Evolutionary conservation across 2,329 filamentous ascomycete genomes (phyloP), one percentile per base, ranked within the genome.

Genomic region (Fusarium sp.): DNA sequence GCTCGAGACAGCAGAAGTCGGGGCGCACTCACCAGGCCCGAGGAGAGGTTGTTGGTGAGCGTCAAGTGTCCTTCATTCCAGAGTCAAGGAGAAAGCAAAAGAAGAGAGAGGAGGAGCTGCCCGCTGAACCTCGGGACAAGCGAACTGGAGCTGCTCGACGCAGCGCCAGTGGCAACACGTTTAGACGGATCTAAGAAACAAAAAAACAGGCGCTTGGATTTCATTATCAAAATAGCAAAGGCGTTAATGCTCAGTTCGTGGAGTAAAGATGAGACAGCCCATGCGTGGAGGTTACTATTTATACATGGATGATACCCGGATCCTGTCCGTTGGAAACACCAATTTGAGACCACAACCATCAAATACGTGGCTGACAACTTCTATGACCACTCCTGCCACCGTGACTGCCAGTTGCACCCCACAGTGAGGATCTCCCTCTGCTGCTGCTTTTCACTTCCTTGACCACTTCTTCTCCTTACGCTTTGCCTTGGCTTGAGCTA

Each of bases 111-210:
- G 76, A 81, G 32, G 75, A 70, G 37, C 49, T 62, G 18, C 70
- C 75, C 38, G 73, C 75, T 25, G 75, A 79, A 32, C 79, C 80
- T 33, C 78, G 79, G 49, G 80, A 80, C 47, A 83, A 81, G 73
- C 80, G 79, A 35, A 66, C 60, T 50, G 84, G 84, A 62, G 80
- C 80, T 62, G 80, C 80, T 63, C 89, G 93, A 77, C 86, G 93
- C 77, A 95, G 92, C 81, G 93, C 93, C 57, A 94, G 92, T 82
- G 88, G 88, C 59, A 95, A 96, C 82, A 91, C 91, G 44, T 93
- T 95, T 81, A 88, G 92, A 80, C 88, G 86, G 78, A 87, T 94
- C 85, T 92, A 84, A 81, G 42, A 83, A 81, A 32, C 8, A 32
- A 60, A 28, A 54, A 74, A 70, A 59, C 38, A 70, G 73, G 71